Percentiles rank a stretch among this genome's conserved stretches.
phyloP scores from a whole-genome alignment of 1,139 yeast species.

The Sugiyamaella xylanicola region DNA sequence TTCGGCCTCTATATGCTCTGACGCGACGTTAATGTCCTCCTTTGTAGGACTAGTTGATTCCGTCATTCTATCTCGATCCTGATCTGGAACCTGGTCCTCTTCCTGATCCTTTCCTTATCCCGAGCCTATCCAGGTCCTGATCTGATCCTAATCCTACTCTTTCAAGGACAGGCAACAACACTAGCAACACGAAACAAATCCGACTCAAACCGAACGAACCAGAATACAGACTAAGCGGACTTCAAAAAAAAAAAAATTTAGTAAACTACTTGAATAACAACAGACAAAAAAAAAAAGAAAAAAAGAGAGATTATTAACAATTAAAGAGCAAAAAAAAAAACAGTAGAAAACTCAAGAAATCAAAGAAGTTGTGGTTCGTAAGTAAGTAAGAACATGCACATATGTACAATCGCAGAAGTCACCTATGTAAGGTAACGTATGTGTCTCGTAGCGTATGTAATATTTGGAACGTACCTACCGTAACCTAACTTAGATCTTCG shows the following conservation, averaged over 20 bases:
- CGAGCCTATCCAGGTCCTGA: neutral
- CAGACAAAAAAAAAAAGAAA: neutral
- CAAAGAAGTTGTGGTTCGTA: neutral
- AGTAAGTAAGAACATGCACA: neutral
- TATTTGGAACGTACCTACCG: constrained; percentile 2
- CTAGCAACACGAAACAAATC: neutral
- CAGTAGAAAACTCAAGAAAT: neutral
- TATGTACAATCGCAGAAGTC: neutral
- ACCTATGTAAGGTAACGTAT: neutral
- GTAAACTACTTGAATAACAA: neutral
- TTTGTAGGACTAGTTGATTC: constrained; percentile 10
- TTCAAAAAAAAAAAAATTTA: neutral
- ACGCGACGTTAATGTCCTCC: constrained; percentile 1
- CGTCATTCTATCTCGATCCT: constrained; percentile 4
- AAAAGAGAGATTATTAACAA: neutral
- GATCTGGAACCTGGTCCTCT: neutral
- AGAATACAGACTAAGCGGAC: too few species aligned
- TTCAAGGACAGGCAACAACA: neutral
- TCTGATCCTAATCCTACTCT: neutral
- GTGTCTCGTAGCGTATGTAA: constrained; percentile 1
- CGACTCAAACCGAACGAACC: too few species aligned
- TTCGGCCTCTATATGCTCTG: neutral
- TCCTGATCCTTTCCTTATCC: neutral
- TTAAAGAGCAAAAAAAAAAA: neutral
- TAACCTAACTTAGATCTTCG: constrained; percentile 1